A percentile compares a stretch with the other conserved stretches of the same genome.
phyloP scores from a whole-genome alignment of 768 basidiomycete genomes.

The Suillus paluster region DNA sequence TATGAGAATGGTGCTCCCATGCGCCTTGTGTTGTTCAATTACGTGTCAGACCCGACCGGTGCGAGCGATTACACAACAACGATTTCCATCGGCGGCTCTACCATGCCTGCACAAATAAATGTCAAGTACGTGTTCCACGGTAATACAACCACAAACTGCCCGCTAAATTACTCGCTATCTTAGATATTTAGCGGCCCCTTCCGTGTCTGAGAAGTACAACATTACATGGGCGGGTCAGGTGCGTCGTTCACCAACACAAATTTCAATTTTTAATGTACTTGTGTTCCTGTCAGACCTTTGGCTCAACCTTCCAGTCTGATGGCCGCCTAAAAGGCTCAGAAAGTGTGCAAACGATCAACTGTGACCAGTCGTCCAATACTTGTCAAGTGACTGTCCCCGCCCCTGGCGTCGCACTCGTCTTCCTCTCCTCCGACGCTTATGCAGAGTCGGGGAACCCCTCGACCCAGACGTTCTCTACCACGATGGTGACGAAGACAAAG shows the following conservation, averaged over 20 bases:
- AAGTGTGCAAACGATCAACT: constrained; percentile 22
- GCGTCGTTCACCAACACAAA: not conserved
- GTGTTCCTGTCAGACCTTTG: constrained; percentile 24
- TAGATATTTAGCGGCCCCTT: constrained; percentile 40
- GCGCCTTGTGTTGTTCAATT: constrained; percentile 54
- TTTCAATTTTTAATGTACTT: not conserved
- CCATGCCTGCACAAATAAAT: constrained; percentile 27
- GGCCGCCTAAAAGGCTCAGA: constrained; percentile 26
- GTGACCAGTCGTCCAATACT: constrained; percentile 20
- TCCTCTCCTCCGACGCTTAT: constrained; percentile 18
- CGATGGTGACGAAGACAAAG: constrained; percentile 32
- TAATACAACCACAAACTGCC: not conserved
- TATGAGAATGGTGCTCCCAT: constrained; percentile 65
- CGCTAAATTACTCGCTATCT: not conserved
- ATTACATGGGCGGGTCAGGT: constrained; percentile 57
- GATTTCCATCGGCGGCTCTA: constrained; percentile 36
- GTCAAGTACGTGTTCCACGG: constrained; percentile 32
- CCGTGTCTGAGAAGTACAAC: constrained; percentile 46
- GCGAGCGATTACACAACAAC: constrained; percentile 42
- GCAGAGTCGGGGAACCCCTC: constrained; percentile 15
- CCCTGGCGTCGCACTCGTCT: constrained; percentile 33
- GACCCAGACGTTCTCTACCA: constrained; percentile 34
- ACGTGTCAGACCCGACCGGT: constrained; percentile 45
- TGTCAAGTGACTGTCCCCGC: constrained; percentile 33
- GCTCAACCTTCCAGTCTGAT: constrained; percentile 29